phyloP scores from a whole-genome alignment of 176 grass and related monocot species.

The Cenchrus purpureus region DNA sequence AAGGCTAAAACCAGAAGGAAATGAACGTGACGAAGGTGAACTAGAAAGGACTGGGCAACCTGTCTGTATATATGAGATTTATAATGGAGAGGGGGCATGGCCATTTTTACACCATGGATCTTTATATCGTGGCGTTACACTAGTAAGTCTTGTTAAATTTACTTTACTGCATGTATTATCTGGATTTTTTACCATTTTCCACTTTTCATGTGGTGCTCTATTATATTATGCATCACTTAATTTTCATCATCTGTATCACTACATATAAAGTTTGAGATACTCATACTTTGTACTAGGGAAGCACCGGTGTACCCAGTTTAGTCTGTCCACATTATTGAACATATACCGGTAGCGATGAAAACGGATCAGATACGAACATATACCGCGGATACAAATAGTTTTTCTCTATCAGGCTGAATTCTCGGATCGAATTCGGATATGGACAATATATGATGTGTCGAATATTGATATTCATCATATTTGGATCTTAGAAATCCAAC shows the following conservation, averaged over 20 bases:
- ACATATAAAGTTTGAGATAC: neutral
- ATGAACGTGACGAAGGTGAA: conserved; percentile 94
- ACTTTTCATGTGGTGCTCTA: conserved; percentile 15
- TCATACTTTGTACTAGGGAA: conserved; percentile 7
- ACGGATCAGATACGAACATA: too few relatives aligned
- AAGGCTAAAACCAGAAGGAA: conserved; percentile 75
- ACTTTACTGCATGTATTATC: conserved; percentile 22
- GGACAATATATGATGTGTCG: too few relatives aligned
- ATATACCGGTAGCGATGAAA: neutral
- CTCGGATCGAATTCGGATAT: too few relatives aligned
- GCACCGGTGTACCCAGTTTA: neutral
- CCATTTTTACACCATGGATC: conserved; percentile 90
- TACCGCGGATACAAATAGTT: too few relatives aligned
- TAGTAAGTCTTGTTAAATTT: conserved; percentile 65
- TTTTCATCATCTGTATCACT: conserved; percentile 11
- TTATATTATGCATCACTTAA: neutral
- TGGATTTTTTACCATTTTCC: neutral
- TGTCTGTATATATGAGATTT: conserved; percentile 93
- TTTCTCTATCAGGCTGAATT: too few relatives aligned
- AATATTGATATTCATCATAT: too few relatives aligned
- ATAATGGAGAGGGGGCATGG: conserved; percentile 78
- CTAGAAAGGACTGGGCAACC: conserved; percentile 87
- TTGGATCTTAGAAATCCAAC: too few relatives aligned
- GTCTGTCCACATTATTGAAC: neutral
- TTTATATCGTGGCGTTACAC: conserved; percentile 87